A percentile compares a stretch with the other conserved stretches of the same genome.
phyloP scores from a whole-genome alignment of 768 basidiomycete genomes.

The Lactarius hengduanensis region DNA sequence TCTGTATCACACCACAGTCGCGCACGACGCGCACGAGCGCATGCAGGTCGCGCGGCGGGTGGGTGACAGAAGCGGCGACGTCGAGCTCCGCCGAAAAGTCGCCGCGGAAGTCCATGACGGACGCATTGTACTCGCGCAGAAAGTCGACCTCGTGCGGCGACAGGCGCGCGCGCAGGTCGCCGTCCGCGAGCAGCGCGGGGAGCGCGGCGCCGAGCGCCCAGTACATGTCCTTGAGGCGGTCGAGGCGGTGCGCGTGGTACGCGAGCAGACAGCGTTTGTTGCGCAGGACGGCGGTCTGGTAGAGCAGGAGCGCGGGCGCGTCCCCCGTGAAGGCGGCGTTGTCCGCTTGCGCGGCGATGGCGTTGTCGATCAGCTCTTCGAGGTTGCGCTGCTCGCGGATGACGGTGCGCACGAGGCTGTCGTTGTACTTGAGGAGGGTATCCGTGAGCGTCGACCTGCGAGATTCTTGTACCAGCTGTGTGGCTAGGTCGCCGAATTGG shows the following conservation, averaged over 20 bases:
- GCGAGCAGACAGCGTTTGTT: conserved; percentile 97
- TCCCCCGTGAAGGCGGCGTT: conserved; percentile 45
- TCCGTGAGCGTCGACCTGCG: conserved; percentile 82
- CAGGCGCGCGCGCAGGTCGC: conserved; percentile 68
- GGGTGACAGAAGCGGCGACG: conserved; percentile 76
- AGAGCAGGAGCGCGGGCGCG: conserved; percentile 66
- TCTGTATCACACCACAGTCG: conserved; percentile 91
- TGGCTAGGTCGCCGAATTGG: conserved; percentile 83
- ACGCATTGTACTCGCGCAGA: conserved; percentile 73
- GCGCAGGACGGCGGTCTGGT: conserved; percentile 84
- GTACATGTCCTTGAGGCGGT: conserved; percentile 82
- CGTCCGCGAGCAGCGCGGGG: conserved; percentile 71
- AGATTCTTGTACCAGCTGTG: conserved; percentile 83
- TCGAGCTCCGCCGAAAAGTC: conserved; percentile 87
- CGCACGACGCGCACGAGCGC: conserved; percentile 82
- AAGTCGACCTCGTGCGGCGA: conserved; percentile 85
- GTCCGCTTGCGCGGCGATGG: conserved; percentile 36
- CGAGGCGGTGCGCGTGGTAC: conserved; percentile 85
- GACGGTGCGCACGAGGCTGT: conserved; percentile 79
- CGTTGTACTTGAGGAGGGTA: conserved; percentile 91
- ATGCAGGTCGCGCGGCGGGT: conserved; percentile 87
- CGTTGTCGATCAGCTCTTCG: conserved; percentile 49
- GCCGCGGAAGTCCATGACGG: conserved; percentile 79
- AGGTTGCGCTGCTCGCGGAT: conserved; percentile 91
- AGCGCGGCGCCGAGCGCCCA: conserved; percentile 88